phyloP scores from a whole-genome alignment of 345 rosid genomes.

The Citrus trifoliata region DNA sequence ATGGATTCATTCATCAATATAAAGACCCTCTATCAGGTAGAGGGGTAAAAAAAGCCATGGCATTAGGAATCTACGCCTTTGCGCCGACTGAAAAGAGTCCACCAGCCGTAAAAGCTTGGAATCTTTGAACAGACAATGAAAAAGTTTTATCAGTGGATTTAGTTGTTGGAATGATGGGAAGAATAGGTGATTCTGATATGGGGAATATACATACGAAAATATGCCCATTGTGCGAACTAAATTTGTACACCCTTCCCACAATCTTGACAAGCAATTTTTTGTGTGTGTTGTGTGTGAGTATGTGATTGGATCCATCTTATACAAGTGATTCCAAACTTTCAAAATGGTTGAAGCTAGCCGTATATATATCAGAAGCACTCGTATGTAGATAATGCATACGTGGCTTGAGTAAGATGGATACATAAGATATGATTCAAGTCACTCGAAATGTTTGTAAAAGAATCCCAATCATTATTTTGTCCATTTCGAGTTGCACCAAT shows the following conservation, averaged over 20 bases:
- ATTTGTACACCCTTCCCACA: conserved; percentile 1
- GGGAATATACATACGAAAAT: conserved; percentile 17
- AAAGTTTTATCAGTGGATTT: background rate
- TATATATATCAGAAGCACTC: background rate
- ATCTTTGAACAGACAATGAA: conserved; percentile 18
- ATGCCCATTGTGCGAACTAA: conserved; percentile 22
- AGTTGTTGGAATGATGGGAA: background rate
- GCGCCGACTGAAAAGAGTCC: conserved; percentile 1
- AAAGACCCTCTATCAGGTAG: no score
- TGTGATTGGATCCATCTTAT: background rate
- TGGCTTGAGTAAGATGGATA: conserved; percentile 26
- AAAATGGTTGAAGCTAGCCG: background rate
- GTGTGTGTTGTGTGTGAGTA: background rate
- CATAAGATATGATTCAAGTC: conserved; percentile 16
- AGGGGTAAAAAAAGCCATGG: background rate
- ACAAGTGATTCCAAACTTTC: conserved; percentile 10
- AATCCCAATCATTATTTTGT: background rate
- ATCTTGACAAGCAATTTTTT: conserved; percentile 18
- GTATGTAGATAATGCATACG: conserved; percentile 28
- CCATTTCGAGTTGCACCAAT: background rate
- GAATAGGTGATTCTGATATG: background rate
- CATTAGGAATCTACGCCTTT: conserved; percentile 10
- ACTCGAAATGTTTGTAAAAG: no score
- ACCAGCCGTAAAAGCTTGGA: conserved; percentile 18
- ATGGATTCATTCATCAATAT: background rate